Evolutionary conservation across 2,329 filamentous ascomycete species (phyloP).

Genomic region (Neonectria magnoliae): DNA sequence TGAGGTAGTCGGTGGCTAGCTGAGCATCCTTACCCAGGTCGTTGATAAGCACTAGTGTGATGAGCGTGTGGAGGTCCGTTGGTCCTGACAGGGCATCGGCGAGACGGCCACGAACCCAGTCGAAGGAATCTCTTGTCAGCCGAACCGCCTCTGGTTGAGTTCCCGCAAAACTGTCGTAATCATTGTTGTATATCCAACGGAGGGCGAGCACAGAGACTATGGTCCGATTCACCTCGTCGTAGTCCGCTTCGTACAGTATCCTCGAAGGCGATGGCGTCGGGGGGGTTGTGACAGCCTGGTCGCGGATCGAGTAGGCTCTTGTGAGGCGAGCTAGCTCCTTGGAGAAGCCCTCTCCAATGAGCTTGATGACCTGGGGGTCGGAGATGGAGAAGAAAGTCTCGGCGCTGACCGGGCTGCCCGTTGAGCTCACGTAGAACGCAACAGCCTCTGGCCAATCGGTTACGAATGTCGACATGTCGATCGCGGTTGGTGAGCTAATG

Average conservation of each 20-base stretch:
- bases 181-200: neutral
- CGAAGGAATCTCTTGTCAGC: neutral
- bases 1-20: neutral
- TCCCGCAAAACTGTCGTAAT: neutral
- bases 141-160: neutral
- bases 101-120: neutral
- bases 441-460: no score
- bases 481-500: no score
- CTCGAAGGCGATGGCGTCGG: neutral
- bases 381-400: no score
- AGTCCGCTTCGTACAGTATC: neutral
- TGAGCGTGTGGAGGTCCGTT: neutral
- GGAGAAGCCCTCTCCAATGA: neutral
- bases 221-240: slow-evolving; percentile 7
- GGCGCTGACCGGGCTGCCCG: no score
- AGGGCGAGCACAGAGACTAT: neutral
- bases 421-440: no score
- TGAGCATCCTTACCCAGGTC: neutral
- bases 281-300: neutral
- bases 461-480: no score
- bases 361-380: neutral
- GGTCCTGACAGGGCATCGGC: neutral
- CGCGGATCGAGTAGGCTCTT: neutral
- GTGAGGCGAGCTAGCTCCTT: neutral
- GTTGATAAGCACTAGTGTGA: slow-evolving; percentile 1